phyloP scores from a whole-genome alignment of 2,329 filamentous ascomycete species.

The Elsinoe ampelina region DNA sequence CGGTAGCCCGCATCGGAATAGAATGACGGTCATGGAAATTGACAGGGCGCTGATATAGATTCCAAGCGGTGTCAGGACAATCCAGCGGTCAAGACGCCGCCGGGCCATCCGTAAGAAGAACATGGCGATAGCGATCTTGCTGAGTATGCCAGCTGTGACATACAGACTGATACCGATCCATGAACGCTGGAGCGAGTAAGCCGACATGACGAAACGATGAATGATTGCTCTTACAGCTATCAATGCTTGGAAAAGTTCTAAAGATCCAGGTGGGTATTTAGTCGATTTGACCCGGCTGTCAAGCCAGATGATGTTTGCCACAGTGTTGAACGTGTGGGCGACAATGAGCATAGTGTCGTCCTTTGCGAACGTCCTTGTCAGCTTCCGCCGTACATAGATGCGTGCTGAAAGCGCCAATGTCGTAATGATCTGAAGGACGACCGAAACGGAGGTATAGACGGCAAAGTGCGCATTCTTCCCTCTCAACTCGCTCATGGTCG shows the following conservation, averaged over 20 bases:
- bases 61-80: background rate
- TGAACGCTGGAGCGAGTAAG: background rate
- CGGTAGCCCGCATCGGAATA: conserved; percentile 4
- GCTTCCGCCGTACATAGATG: background rate
- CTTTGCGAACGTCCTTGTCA: conserved; percentile 1
- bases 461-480: background rate
- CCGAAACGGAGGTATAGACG: background rate
- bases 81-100: background rate
- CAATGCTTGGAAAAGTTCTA: background rate
- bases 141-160: background rate
- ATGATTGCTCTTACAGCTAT: background rate
- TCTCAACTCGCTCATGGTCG: too few species aligned
- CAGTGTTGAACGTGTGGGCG: background rate
- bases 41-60: background rate
- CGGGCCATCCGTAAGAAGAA: conserved; percentile 3
- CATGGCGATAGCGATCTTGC: background rate
- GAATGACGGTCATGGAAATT: background rate
- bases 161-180: background rate
- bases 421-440: background rate
- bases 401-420: background rate
- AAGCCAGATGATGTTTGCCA: background rate
- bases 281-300: background rate
- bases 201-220: background rate
- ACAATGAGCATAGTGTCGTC: conserved; percentile 1
- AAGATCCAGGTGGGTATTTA: background rate